These are phyloP conservation scores for Dactylellina cionopaga DNA, from an alignment of 2,329 filamentous ascomycete genomes.

Conservation along the genomic window DNA sequence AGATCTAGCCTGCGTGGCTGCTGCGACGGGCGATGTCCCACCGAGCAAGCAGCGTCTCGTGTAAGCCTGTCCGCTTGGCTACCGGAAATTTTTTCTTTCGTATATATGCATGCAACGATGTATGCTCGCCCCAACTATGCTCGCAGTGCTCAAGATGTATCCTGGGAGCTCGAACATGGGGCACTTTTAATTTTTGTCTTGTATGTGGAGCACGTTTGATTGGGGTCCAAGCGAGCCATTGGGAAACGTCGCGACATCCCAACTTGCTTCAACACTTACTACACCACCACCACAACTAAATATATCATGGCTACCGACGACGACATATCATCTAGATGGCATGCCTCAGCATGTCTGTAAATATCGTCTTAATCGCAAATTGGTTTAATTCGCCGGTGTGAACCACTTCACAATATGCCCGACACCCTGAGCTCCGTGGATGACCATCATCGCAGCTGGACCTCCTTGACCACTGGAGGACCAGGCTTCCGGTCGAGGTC, in stretches of 20 bases:
- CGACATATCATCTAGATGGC: background rate
- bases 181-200: too few species aligned
- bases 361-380: too few species aligned
- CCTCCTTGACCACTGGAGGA: conserved; percentile 39
- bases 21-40: conserved; percentile 43
- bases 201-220: background rate
- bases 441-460: conserved; percentile 47
- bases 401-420: conserved; percentile 16
- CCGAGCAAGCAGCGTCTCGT: conserved; percentile 18
- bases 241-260: conserved; percentile 30
- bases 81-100: conserved; percentile 11
- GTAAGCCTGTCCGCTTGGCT: too few species aligned
- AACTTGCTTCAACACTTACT: conserved; percentile 9
- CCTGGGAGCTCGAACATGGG: too few species aligned
- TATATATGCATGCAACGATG: too few species aligned
- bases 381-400: too few species aligned
- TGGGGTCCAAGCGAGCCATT: conserved; percentile 29
- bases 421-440: conserved; percentile 27
- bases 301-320: conserved; percentile 8
- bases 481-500: conserved; percentile 43
- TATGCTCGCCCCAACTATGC: too few species aligned
- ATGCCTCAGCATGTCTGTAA: background rate
- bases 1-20: too few species aligned
- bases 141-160: too few species aligned
- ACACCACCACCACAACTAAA: background rate